These are phyloP conservation scores for Mallotus repandus DNA, from an alignment of 441 rosid species.

Conservation along the genomic window DNA sequence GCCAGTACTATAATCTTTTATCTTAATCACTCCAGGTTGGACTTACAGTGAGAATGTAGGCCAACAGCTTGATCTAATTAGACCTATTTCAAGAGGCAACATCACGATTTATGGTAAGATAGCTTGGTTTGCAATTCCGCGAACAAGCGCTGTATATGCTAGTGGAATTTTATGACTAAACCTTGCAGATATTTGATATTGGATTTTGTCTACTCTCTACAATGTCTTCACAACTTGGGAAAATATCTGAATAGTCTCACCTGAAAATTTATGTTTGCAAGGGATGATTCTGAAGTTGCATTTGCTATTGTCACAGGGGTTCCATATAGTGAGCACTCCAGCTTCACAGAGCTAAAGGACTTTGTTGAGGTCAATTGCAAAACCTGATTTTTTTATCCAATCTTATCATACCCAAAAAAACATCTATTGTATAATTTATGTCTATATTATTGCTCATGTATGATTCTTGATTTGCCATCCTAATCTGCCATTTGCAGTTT, in stretches of 20 bases:
- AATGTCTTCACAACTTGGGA: not conserved
- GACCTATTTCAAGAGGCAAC: constrained; percentile 56
- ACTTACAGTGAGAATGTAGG: constrained; percentile 66
- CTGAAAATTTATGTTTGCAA: not conserved
- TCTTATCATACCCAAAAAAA: not conserved
- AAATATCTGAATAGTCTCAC: not conserved
- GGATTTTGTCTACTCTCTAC: not conserved
- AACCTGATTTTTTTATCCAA: constrained; percentile 5
- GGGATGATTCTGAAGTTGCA: constrained; percentile 14
- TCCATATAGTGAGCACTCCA: constrained; percentile 90
- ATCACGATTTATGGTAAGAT: constrained; percentile 70
- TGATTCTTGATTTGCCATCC: constrained; percentile 7
- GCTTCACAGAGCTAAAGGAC: constrained; percentile 70
- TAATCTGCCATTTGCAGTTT: constrained; percentile 41
- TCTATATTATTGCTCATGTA: not conserved
- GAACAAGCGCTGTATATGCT: constrained; percentile 7
- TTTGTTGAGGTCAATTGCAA: constrained; percentile 60
- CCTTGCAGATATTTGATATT: constrained; percentile 17
- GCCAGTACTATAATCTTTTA: not conserved
- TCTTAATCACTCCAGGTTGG: constrained; percentile 53
- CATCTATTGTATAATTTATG: not conserved
- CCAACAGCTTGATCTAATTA: constrained; percentile 59
- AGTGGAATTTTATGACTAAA: constrained; percentile 9
- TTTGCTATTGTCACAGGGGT: constrained; percentile 47
- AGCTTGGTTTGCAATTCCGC: constrained; percentile 18